Base-by-base conservation (phyloP, 2,329 filamentous ascomycete species). In the Pseudocercospora crystallina region DNA sequence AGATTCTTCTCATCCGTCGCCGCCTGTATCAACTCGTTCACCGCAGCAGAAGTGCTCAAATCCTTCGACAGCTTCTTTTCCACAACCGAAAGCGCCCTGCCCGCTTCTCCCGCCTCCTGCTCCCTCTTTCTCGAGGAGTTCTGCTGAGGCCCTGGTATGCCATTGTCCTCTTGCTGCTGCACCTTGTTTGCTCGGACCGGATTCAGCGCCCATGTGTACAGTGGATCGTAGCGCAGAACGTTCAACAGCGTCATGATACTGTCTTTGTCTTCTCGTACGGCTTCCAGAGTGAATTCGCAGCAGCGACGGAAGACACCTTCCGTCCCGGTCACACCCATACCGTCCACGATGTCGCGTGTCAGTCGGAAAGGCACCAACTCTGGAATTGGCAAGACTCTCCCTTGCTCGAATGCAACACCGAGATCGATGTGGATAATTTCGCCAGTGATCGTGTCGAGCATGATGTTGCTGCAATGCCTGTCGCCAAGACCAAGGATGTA, bases 191-290 rank as follows among this genome's bases (percentile, higher is more conserved):
- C 79, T 42, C 83, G 79, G 12, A 85, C 69, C 0, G 83, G 82
- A 9, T 89, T 94, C 49, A 96, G 85, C 32, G 89, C 92, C 94
- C 94, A 99, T 54, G 85, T 94, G 70, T 97, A 95, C 54, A 99
- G 75, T 1, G 94, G 95, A 76, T 99, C 94, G 71, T 96, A 97
- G n/a, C 95, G 87, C 52, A 99, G 76, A 15, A 99, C 95, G 66
- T 99, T 95, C 14, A 99, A 82, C 46, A 99, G 90, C 0, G 94
- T 97, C 91, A 96, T 97, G 73, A 99, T 99, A 38, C 87, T 91
- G 68, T 96, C 95, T 10, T 89, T 89, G 69, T 99, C 94, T 63
- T 95, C 88, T n/a, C 94, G 85, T 32, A 99, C 76, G 1, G 95
- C 91, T 56, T 96, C 90, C 30, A 99, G 82, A 0, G 91, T 97